Evolutionary conservation across 1,284 basidiomycete species (phyloP), one percentile per base, ranked within the genome.

Genomic region (Rhodotorula sp.): DNA sequence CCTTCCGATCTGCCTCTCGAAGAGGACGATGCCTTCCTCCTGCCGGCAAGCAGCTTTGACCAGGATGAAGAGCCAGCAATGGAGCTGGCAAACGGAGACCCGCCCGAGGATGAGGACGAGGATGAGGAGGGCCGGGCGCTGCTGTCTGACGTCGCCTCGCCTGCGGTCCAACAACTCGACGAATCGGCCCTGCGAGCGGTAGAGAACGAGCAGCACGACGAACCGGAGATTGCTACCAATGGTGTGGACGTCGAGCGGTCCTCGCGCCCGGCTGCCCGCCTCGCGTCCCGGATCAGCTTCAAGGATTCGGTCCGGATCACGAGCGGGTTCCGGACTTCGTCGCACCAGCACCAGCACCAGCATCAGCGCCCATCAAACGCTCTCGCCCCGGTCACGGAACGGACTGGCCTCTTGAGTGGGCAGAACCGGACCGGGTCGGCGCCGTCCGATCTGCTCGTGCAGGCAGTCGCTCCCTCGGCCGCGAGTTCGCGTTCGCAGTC

Each of bases 251-350:
- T 23, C 62, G 49, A 64, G 26, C 51, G 54, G 16, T 8, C 54
- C 3, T 57, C 12, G 43, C 68, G n/a, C 2, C 58, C 21, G 47
- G 54, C 58, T 16, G 18, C 21, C 23, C 59, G 16, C 29, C 6
- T 3, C n/a, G 47, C 60, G 20, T 8, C 14, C 39, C 64, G 71
- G 8, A 73, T 73, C 68, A 68, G 56, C 56, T 73, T 73, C 63
- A 58, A 52, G 60, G 54, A 65, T 18, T 68, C 68, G 14, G 72
- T 73, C 14, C 49, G 72, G 10, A 73, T 73, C 31, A 58, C 12
- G 48, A 64, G 43, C 31, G 58, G n/a, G 1, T 51, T 21, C 6
- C 63, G 54, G n/a, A 47, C 26, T 8, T 64, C 63, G 1, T 56
- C 63, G 1, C 62, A 57, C n/a, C 61, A 59, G 1, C 63, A 73